Conservation (phyloP, 805 yeast genomes). For the Candida piceae region DNA sequence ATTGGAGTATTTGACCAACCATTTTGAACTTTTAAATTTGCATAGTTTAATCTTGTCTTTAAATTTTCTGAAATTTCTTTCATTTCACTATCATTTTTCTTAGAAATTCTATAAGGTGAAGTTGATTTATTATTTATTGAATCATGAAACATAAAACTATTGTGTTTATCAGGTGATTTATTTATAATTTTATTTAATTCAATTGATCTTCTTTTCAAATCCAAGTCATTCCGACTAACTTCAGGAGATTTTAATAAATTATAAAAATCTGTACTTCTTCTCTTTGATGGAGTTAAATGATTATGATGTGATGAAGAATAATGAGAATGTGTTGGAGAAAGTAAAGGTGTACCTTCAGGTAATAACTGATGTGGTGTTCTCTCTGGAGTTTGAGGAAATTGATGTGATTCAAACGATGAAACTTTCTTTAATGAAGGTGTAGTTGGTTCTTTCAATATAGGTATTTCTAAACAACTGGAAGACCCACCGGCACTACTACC, state of each 20-base stretch:
- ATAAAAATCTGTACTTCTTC: constrained; percentile 32
- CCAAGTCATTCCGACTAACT: constrained; percentile 13
- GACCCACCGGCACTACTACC: too few species aligned
- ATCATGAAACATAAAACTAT: constrained; percentile 26
- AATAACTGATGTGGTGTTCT: constrained; percentile 24
- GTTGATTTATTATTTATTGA: constrained; percentile 7
- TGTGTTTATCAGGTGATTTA: constrained; percentile 21
- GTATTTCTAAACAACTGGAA: too few species aligned
- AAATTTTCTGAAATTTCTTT: constrained; percentile 33
- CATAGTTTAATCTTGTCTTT: constrained; percentile 32
- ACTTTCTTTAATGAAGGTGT: constrained; percentile 25
- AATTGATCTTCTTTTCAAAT: constrained; percentile 28
- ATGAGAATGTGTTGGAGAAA: constrained; percentile 29
- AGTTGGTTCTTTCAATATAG: constrained; percentile 15
- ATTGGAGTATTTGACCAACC: constrained; percentile 31
- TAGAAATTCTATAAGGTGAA: constrained; percentile 23
- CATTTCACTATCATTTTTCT: constrained; percentile 29
- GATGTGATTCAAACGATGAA: constrained; percentile 15
- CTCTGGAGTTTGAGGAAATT: constrained; percentile 28
- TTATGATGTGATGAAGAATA: constrained; percentile 1
- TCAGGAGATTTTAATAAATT: constrained; percentile 33
- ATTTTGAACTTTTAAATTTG: constrained; percentile 32
- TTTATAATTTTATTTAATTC: constrained; percentile 28
- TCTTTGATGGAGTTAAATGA: constrained; percentile 25
- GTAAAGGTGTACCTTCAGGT: constrained; percentile 29